Evolutionary conservation across 495 filamentous ascomycete genomes (phyloP).

Genomic region (Xylaria intraflava): DNA sequence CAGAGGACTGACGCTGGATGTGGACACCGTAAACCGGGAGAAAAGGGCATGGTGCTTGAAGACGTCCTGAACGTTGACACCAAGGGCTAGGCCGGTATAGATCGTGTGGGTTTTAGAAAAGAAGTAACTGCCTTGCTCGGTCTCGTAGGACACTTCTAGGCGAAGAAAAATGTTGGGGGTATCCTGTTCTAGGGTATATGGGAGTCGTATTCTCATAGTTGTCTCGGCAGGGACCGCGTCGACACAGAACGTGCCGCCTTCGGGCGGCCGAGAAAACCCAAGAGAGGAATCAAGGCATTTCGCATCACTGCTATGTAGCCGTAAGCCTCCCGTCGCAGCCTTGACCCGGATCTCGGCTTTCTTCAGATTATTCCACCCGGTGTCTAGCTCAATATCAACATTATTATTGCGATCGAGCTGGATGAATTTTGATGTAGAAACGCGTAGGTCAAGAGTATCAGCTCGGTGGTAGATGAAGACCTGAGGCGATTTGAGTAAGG

Average conservation of each 20-base stretch:
- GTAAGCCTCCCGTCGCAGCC: slow-evolving; percentile 78
- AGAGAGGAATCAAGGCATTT: slow-evolving; percentile 51
- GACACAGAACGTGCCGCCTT: slow-evolving; percentile 64
- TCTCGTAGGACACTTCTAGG: slow-evolving; percentile 72
- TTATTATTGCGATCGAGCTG: slow-evolving; percentile 71
- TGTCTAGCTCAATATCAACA: slow-evolving; percentile 64
- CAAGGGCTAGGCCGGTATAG: slow-evolving; percentile 67
- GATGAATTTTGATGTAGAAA: slow-evolving; percentile 48
- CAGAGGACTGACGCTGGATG: slow-evolving; percentile 66
- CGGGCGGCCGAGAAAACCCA: slow-evolving; percentile 46
- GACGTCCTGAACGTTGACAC: slow-evolving; percentile 93
- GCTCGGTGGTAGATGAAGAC: slow-evolving; percentile 44
- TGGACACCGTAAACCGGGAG: slow-evolving; percentile 82
- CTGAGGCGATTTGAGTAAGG: slow-evolving; percentile 35
- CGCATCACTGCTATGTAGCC: slow-evolving; percentile 69
- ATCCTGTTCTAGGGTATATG: slow-evolving; percentile 80
- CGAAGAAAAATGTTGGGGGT: slow-evolving; percentile 64
- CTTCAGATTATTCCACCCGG: slow-evolving; percentile 70
- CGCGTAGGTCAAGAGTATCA: slow-evolving; percentile 40
- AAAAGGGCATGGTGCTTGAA: slow-evolving; percentile 81
- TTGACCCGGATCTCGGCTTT: slow-evolving; percentile 64
- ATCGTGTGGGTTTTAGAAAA: slow-evolving; percentile 61
- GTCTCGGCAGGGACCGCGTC: slow-evolving; percentile 43
- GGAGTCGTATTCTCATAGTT: slow-evolving; percentile 56
- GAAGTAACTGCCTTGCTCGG: slow-evolving; percentile 61